Evolutionary conservation across 257 asterid genomes (phyloP).

Genomic region (Nicotiana paniculata): DNA sequence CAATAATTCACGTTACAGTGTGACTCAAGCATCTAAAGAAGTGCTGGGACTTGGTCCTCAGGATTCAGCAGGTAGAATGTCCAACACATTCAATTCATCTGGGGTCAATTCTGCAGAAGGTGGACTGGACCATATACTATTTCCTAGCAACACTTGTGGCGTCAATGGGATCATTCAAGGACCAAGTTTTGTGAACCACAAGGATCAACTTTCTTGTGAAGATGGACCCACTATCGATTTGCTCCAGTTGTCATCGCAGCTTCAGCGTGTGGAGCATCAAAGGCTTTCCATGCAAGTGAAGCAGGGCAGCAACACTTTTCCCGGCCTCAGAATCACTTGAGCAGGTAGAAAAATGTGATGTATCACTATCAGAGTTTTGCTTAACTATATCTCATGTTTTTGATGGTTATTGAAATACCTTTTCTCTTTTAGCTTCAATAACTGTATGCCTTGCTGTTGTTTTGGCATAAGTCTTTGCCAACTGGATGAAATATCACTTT

Average conservation of each 20-base stretch:
- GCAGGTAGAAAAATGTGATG: background rate
- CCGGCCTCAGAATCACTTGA: constrained; percentile 27
- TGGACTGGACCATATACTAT: constrained; percentile 25
- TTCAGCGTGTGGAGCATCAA: constrained; percentile 35
- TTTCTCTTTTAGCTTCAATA: background rate
- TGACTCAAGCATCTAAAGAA: constrained; percentile 18
- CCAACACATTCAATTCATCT: constrained; percentile 15
- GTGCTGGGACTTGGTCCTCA: constrained; percentile 21
- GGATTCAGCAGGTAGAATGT: constrained; percentile 15
- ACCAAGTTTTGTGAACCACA: constrained; percentile 16
- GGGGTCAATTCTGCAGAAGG: constrained; percentile 22
- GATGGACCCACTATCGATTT: constrained; percentile 30
- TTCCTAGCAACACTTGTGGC: constrained; percentile 16
- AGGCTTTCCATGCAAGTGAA: constrained; percentile 23
- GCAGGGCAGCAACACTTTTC: constrained; percentile 25
- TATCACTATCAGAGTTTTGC: background rate
- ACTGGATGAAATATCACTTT: background rate
- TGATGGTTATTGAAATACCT: background rate
- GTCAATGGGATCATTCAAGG: constrained; percentile 15
- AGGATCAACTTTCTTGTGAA: constrained; percentile 15
- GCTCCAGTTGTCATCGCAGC: constrained; percentile 35
- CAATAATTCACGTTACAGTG: constrained; percentile 14
- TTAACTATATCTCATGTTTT: background rate
- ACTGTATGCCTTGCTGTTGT: background rate
- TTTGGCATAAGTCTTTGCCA: background rate